Conservation (phyloP, 2,329 filamentous ascomycete genomes). For the Grosmannia penicillata region DNA sequence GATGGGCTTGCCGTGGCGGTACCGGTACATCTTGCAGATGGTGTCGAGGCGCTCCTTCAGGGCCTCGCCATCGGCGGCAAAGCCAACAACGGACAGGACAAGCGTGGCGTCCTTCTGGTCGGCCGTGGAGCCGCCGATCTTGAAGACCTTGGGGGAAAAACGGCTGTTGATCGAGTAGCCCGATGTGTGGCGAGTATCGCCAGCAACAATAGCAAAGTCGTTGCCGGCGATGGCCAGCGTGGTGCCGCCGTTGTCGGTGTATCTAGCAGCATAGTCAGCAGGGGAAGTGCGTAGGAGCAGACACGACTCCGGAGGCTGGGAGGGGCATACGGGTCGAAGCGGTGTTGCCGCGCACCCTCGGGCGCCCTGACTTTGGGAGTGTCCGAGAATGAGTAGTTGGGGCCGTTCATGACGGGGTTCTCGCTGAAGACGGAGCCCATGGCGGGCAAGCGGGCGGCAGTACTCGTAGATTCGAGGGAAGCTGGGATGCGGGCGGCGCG, state of each 20-base stretch:
- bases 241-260: slow-evolving; percentile 95
- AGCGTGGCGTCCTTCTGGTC: slow-evolving; percentile 76
- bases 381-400: slow-evolving; percentile 55
- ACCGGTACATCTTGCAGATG: slow-evolving; percentile 97
- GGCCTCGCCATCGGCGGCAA: slow-evolving; percentile 86
- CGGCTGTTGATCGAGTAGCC: slow-evolving; percentile 99
- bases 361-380: slow-evolving; percentile 36
- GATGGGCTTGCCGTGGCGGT: slow-evolving; percentile 96
- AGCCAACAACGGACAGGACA: slow-evolving; percentile 86
- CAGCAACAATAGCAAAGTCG: slow-evolving; percentile 92
- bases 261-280: slow-evolving; percentile 33
- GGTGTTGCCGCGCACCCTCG: slow-evolving; percentile 51
- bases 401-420: slow-evolving; percentile 53
- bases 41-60: slow-evolving; percentile 88
- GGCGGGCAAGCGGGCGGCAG: slow-evolving; percentile 16
- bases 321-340: slow-evolving; percentile 72
- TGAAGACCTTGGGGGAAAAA: slow-evolving; percentile 90
- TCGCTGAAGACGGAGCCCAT: slow-evolving; percentile 58
- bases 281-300: neutral
- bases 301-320: neutral
- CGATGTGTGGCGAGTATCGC: slow-evolving; percentile 88
- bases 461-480: neutral
- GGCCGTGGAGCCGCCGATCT: slow-evolving; percentile 81
- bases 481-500: slow-evolving; percentile 3
- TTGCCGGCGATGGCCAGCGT: slow-evolving; percentile 88